phyloP scores from a whole-genome alignment of 441 rosid genomes.

The Gossypium gossypioides region DNA sequence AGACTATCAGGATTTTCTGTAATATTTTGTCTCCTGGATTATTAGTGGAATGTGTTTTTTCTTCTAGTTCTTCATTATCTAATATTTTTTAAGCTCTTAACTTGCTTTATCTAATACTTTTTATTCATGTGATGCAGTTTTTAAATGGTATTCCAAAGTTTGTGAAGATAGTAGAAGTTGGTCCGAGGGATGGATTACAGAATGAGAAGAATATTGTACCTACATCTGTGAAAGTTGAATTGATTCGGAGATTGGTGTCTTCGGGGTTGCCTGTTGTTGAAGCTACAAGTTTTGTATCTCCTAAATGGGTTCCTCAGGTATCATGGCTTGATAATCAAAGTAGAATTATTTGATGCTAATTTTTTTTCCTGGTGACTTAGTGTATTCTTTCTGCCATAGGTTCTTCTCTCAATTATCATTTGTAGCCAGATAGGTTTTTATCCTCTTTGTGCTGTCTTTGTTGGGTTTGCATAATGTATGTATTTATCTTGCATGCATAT shows the following conservation, averaged over 20 bases:
- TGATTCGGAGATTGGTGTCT: constrained; percentile 65
- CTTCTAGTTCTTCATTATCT: constrained; percentile 2
- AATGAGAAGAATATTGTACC: constrained; percentile 84
- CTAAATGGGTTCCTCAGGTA: constrained; percentile 99
- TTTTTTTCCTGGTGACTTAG: no score
- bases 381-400: no score
- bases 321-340: background rate
- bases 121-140: constrained; percentile 34
- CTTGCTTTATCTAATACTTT: constrained; percentile 3
- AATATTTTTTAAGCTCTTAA: background rate
- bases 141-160: constrained; percentile 53
- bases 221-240: constrained; percentile 69
- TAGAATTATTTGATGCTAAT: no score
- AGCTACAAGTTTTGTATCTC: constrained; percentile 97
- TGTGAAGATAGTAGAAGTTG: constrained; percentile 98
- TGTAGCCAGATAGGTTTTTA: background rate
- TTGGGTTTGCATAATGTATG: background rate
- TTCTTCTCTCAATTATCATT: no score
- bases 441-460: background rate
- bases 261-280: constrained; percentile 79
- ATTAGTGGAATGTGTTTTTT: background rate
- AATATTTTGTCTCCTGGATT: background rate
- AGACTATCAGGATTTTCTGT: constrained; percentile 2
- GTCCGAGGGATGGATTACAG: constrained; percentile 94
- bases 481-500: background rate